These are phyloP conservation scores for Macaranga tanarius DNA, from an alignment of 441 rosid genomes.

Conservation along the genomic window DNA sequence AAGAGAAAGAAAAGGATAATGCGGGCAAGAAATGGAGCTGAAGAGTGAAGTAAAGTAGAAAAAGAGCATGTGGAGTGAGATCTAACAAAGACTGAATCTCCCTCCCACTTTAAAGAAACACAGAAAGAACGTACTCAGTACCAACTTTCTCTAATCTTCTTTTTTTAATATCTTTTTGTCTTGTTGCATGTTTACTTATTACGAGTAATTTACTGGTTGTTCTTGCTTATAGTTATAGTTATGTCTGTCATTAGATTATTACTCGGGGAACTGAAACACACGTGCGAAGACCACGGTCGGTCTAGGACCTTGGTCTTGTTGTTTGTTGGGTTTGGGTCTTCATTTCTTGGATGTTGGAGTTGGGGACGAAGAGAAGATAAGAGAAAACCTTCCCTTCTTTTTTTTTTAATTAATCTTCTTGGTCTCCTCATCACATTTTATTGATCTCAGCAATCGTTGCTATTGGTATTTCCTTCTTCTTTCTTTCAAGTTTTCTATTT, in stretches of 20 bases:
- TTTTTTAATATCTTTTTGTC: neutral
- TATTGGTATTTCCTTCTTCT: neutral
- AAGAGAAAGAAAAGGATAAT: slow-evolving; percentile 3
- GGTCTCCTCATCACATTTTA: neutral
- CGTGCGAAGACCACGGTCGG: slow-evolving; percentile 19
- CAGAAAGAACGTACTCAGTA: slow-evolving; percentile 9
- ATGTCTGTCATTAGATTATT: neutral
- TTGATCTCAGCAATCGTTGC: too few species aligned
- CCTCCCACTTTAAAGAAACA: neutral
- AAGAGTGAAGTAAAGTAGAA: neutral
- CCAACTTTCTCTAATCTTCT: slow-evolving; percentile 12
- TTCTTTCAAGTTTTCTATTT: too few species aligned
- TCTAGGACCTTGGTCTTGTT: too few species aligned
- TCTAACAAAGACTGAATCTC: slow-evolving; percentile 17
- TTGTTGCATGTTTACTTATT: too few species aligned
- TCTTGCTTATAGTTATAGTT: too few species aligned
- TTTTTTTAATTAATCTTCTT: neutral
- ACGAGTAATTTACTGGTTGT: too few species aligned
- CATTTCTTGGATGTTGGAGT: neutral
- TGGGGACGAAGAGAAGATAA: too few species aligned
- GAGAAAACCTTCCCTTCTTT: too few species aligned
- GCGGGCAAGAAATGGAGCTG: neutral
- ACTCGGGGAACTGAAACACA: slow-evolving; percentile 14
- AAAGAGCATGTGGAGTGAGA: neutral
- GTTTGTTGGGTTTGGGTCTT: too few species aligned